Evolutionary conservation across 2,329 filamentous ascomycete species (phyloP).

Genomic region (Penicillium hordei): DNA sequence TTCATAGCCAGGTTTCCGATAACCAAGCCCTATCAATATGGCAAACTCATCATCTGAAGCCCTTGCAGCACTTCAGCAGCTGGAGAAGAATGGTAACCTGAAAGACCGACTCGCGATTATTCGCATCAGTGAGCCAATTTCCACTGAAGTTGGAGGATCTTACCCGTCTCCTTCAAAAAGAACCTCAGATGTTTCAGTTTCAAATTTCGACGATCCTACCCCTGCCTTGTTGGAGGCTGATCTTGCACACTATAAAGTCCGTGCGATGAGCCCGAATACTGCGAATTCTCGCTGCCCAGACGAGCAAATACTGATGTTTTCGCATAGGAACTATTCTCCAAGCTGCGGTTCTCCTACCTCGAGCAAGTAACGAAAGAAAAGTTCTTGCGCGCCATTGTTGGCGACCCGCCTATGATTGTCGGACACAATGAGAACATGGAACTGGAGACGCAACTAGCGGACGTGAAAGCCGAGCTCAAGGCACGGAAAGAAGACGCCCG

Average conservation of each 20-base stretch:
- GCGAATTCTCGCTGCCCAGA: background rate
- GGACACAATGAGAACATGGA: slow-evolving; percentile 77
- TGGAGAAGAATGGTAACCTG: slow-evolving; percentile 50
- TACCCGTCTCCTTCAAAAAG: slow-evolving; percentile 49
- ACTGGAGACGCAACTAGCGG: slow-evolving; percentile 67
- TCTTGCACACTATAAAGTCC: slow-evolving; percentile 77
- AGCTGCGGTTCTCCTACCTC: slow-evolving; percentile 94
- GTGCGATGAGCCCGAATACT: background rate
- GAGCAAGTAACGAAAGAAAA: slow-evolving; percentile 99
- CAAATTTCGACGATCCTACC: slow-evolving; percentile 65
- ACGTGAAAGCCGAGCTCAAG: slow-evolving; percentile 73
- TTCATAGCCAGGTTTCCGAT: background rate
- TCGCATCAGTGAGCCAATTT: slow-evolving; percentile 72
- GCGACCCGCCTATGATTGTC: slow-evolving; percentile 83
- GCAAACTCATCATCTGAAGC: slow-evolving; percentile 24
- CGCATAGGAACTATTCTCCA: slow-evolving; percentile 78
- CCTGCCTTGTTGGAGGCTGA: slow-evolving; percentile 80
- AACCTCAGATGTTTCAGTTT: slow-evolving; percentile 73
- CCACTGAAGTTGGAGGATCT: slow-evolving; percentile 42
- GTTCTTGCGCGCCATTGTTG: slow-evolving; percentile 88
- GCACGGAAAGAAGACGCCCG: slow-evolving; percentile 76
- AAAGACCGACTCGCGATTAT: slow-evolving; percentile 64
- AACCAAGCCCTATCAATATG: slow-evolving; percentile 12
- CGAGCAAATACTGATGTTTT: slow-evolving; percentile 4
- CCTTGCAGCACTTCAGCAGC: slow-evolving; percentile 49